These are phyloP conservation scores for Stenocarpella maydis DNA, from an alignment of 2,329 filamentous ascomycete species.

Conservation along the genomic window DNA sequence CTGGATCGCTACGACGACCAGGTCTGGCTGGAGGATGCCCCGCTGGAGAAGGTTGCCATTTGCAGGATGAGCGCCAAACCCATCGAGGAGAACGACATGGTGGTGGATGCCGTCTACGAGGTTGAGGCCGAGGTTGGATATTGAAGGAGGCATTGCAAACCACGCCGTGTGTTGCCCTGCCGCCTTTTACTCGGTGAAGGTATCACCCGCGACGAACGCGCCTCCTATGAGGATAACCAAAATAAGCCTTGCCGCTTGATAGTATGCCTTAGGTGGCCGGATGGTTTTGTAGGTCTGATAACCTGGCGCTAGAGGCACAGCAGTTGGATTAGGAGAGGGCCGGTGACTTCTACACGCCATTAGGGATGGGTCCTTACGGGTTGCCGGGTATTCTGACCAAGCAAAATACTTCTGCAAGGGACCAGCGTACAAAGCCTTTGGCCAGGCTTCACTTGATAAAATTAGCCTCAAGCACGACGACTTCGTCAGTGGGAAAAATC, in stretches of 20 bases:
- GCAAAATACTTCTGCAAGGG: background rate
- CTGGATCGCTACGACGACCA: constrained; percentile 69
- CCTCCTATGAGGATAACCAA: background rate
- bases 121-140: constrained; percentile 59
- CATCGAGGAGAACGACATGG: constrained; percentile 55
- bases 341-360: background rate
- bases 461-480: background rate
- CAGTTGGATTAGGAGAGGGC: background rate
- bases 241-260: background rate
- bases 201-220: too few species aligned
- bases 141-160: constrained; percentile 35
- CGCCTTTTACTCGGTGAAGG: background rate
- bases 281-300: background rate
- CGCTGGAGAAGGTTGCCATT: constrained; percentile 76
- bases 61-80: constrained; percentile 89
- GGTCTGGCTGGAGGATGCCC: constrained; percentile 74
- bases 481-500: background rate
- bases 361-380: background rate
- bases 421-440: background rate
- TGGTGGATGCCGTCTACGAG: constrained; percentile 62
- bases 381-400: background rate
- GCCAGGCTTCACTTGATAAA: constrained; percentile 3
- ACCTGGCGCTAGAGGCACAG: background rate
- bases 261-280: background rate
- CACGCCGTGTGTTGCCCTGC: background rate